A percentile compares a stretch with the other conserved stretches of the same genome.
Conservation (phyloP, 495 filamentous ascomycete species). For the Coniosporium apollinis region DNA sequence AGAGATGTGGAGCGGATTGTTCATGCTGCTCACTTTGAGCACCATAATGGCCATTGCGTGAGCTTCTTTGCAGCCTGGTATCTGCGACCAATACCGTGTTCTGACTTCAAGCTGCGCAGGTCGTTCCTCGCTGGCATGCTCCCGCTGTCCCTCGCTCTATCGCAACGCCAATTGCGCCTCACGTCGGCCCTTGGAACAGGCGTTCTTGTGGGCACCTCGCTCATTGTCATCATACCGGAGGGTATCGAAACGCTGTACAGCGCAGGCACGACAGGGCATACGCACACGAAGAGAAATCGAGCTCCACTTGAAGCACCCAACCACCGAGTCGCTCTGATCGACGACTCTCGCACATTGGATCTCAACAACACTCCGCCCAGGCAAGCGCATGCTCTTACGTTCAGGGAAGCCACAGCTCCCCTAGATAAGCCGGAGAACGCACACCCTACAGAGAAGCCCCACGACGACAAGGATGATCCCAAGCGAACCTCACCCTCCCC, state of each 20-base stretch:
- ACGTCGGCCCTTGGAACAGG: slow-evolving; percentile 90
- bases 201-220: slow-evolving; percentile 79
- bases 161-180: slow-evolving; percentile 72
- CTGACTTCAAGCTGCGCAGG: slow-evolving; percentile 28
- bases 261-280: slow-evolving; percentile 29
- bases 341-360: neutral
- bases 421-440: no score
- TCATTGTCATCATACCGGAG: slow-evolving; percentile 96
- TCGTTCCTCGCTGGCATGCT: slow-evolving; percentile 91
- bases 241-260: slow-evolving; percentile 83
- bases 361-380: no score
- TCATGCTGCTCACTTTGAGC: slow-evolving; percentile 71
- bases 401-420: no score
- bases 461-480: slow-evolving; percentile 6
- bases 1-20: slow-evolving; percentile 57
- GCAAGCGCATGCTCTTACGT: no score
- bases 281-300: slow-evolving; percentile 19
- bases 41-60: slow-evolving; percentile 92
- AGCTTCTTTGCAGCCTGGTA: slow-evolving; percentile 24
- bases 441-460: slow-evolving; percentile 1
- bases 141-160: slow-evolving; percentile 76
- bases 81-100: no score
- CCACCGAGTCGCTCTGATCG: neutral
- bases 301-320: neutral
- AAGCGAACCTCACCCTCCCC: slow-evolving; percentile 18